phyloP scores from a whole-genome alignment of 2,329 filamentous ascomycete species.

The Colletotrichum sp. region DNA sequence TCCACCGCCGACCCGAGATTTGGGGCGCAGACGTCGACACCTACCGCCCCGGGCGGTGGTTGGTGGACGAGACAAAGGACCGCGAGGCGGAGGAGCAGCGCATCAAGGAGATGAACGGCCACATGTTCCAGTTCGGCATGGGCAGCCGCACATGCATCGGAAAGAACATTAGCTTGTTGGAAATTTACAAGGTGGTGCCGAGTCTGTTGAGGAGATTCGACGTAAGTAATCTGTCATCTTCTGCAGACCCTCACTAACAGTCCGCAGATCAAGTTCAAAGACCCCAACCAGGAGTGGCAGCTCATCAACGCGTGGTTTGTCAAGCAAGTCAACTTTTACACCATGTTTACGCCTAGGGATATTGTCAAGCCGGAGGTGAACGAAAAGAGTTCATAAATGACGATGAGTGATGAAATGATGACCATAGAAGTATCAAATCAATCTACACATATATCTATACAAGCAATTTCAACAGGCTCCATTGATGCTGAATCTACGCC shows the following conservation, averaged over 20 bases:
- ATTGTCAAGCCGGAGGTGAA: slow-evolving; percentile 39
- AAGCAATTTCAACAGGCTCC: neutral
- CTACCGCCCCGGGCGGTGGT: slow-evolving; percentile 74
- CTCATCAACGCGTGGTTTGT: slow-evolving; percentile 69
- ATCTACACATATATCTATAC: neutral
- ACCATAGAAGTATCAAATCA: neutral
- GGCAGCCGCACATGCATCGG: slow-evolving; percentile 74
- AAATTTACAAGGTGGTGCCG: slow-evolving; percentile 69
- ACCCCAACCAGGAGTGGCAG: slow-evolving; percentile 61
- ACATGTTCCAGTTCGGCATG: slow-evolving; percentile 78
- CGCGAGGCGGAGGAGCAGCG: slow-evolving; percentile 51
- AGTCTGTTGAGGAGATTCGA: slow-evolving; percentile 69
- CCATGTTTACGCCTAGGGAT: slow-evolving; percentile 47
- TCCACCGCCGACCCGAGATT: slow-evolving; percentile 70
- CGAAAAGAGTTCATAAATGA: neutral
- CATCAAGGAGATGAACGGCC: slow-evolving; percentile 69
- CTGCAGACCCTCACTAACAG: neutral
- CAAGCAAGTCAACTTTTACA: slow-evolving; percentile 61
- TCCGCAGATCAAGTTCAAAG: slow-evolving; percentile 55
- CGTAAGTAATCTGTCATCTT: slow-evolving; percentile 37
- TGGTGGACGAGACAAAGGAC: slow-evolving; percentile 45
- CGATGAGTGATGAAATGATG: neutral
- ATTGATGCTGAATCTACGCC: neutral
- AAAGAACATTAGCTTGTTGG: slow-evolving; percentile 67
- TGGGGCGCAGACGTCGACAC: slow-evolving; percentile 71